Percentiles rank a stretch among this genome's conserved stretches.
phyloP scores from a whole-genome alignment of 768 basidiomycete species.

The Psilocybe sp. region DNA sequence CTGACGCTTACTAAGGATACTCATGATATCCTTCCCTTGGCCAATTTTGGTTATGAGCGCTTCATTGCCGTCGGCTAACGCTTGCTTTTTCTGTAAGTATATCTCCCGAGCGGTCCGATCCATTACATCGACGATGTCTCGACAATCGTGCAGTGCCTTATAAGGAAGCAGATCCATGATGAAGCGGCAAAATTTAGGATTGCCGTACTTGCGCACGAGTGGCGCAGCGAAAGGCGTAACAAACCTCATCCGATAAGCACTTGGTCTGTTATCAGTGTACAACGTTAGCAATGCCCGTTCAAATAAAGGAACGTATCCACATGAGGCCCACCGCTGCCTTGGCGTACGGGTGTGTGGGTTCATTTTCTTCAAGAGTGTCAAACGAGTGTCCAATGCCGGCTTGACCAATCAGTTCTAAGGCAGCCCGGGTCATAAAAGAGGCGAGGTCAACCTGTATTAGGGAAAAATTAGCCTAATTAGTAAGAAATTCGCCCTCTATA shows the following conservation, averaged over 20 bases:
- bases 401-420: constrained; percentile 47
- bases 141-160: constrained; percentile 6
- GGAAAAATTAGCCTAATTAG: constrained; percentile 10
- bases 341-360: constrained; percentile 25
- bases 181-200: constrained; percentile 4
- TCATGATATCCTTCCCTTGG: constrained; percentile 41
- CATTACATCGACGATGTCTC: constrained; percentile 28
- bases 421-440: constrained; percentile 37
- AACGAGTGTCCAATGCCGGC: constrained; percentile 43
- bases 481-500: background rate
- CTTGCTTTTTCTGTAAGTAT: constrained; percentile 28
- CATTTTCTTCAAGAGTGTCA: constrained; percentile 30
- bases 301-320: constrained; percentile 14
- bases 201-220: constrained; percentile 6
- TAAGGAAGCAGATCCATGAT: constrained; percentile 2
- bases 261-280: no score
- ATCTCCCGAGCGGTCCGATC: constrained; percentile 29
- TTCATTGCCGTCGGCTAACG: constrained; percentile 28
- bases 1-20: constrained; percentile 34
- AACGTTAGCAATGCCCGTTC: no score
- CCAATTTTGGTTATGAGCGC: constrained; percentile 28
- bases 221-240: constrained; percentile 1
- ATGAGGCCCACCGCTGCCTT: constrained; percentile 25
- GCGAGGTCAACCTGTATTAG: constrained; percentile 28
- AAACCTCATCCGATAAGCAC: background rate